Evolutionary conservation across 2,329 filamentous ascomycete genomes (phyloP), one percentile per base, ranked within the genome.

Genomic region (Leptographium lundbergii): DNA sequence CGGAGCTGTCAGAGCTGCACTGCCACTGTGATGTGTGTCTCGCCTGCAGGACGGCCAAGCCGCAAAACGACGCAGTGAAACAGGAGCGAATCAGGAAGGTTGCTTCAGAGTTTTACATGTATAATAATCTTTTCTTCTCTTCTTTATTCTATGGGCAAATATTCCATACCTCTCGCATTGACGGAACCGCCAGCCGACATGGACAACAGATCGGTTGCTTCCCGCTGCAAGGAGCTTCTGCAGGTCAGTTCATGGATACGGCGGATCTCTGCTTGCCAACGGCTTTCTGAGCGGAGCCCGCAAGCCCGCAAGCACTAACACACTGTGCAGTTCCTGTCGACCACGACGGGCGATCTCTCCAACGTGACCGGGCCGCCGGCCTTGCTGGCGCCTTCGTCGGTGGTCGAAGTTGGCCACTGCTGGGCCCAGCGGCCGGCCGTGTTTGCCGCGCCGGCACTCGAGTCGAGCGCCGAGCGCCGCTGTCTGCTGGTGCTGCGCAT

Each of bases 331-430:
- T 71, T 71, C 61, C 66, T 72, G 19, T 62, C 65, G 29, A 67
- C 69, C 19, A 67, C 78, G 53, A 75, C 77, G 61, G 77, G 77
- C 59, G 77, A 80, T 57, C 73, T 80, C 22, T 74, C 77, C 60
- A 79, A 78, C 59, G 71, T 80, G 52, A 79, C 77, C 0, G 77
- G 76, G 1, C 77, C 77, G 0, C 76, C 76, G 2, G 77, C 73
- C 56, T 75, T 80, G 63, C 71, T 80, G 13, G 74, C 74, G 0
- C 70, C 74, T 0, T 76, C 71, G 25, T 78, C 77, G 14, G 77
- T 79, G 6, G 75, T 77, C 54, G 77, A 80, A 65, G 75, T 76
- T 39, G 77, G 76, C 59, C 73, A 73, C 61, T 78, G 75, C 64
- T 80, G 77, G 77, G 73, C 73, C 42, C 72, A 79, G 60, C 72